Conservation (phyloP, 2,329 filamentous ascomycete genomes). For the Shiraia sp. region DNA sequence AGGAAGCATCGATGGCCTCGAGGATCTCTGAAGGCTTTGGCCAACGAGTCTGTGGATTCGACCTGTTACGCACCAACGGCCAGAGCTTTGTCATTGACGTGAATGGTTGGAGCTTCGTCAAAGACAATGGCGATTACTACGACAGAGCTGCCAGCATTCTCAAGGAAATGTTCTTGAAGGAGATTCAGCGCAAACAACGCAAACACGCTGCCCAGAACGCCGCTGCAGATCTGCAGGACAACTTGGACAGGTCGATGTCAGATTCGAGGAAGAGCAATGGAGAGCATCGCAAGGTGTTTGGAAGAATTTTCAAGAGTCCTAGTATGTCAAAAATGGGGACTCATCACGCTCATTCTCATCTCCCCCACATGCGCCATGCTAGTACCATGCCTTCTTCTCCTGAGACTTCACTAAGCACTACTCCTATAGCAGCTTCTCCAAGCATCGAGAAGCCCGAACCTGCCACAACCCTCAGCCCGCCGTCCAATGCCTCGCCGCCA, state of each 20-base stretch:
- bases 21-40: constrained; percentile 92
- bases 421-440: constrained; percentile 50
- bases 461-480: constrained; percentile 19
- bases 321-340: constrained; percentile 64
- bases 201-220: constrained; percentile 43
- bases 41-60: constrained; percentile 93
- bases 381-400: constrained; percentile 48
- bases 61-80: constrained; percentile 82
- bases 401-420: constrained; percentile 48
- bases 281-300: constrained; percentile 53
- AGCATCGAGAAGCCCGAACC: constrained; percentile 46
- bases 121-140: constrained; percentile 98
- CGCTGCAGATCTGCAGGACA: constrained; percentile 40
- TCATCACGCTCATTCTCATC: constrained; percentile 42
- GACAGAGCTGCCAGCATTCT: constrained; percentile 86
- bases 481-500: constrained; percentile 12
- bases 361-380: constrained; percentile 41
- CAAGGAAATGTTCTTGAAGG: constrained; percentile 82
- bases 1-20: constrained; percentile 83
- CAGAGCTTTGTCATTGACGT: constrained; percentile 98
- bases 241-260: constrained; percentile 16
- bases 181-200: constrained; percentile 66
- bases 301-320: constrained; percentile 66
- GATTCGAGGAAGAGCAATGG: constrained; percentile 40
- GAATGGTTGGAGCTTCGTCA: constrained; percentile 99